Evolutionary conservation across 2,329 filamentous ascomycete genomes (phyloP), one percentile per base, ranked within the genome.

Genomic region (Exophiala sideris): DNA sequence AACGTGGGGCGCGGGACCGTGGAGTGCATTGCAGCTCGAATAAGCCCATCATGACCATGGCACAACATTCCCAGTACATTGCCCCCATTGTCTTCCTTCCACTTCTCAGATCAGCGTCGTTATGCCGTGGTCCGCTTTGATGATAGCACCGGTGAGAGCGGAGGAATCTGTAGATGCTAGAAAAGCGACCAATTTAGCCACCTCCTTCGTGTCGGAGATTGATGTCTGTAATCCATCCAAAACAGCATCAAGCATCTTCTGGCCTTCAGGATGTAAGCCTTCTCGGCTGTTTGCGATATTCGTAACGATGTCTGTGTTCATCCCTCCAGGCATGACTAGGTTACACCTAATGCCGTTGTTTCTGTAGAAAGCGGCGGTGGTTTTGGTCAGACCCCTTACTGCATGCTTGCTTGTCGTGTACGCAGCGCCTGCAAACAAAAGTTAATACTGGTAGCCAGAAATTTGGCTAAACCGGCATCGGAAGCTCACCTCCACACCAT

Each of bases 321-420:
- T 82, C 12, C 70, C 75, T 8, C 78, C 80, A 41, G 80, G 70
- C 59, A 80, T 67, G 54, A 83, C 66, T 1, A 74, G 75, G 32
- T 81, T 73, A 58, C 72, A 75, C 47, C 75, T 73, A 56, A 84
- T 79, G 24, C 79, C 79, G 66, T 77, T 76, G 34, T 70, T 68
- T 1, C 75, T 75, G 61, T 85, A 84, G 62, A 73, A 80, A 0
- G 75, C 72, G 2, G 80, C 81, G 10, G 79, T 84, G 67, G 79
- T 83, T 66, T 78, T 79, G 8, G 79, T 81, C 54, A 83, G 65
- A 1, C 76, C 79, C 2, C 79, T 62, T 10, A 82, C 62, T 9
- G 75, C 79, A 59, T 81, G 78, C 67, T 83, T 81, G 67, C 71
- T 74, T 0, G 74, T 73, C 0, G 78, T 80, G 62, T 82, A 81